These are phyloP conservation scores for Coccomyxa subellipsoidea DNA, from an alignment of 163 green algal species.

Conservation along the genomic window DNA sequence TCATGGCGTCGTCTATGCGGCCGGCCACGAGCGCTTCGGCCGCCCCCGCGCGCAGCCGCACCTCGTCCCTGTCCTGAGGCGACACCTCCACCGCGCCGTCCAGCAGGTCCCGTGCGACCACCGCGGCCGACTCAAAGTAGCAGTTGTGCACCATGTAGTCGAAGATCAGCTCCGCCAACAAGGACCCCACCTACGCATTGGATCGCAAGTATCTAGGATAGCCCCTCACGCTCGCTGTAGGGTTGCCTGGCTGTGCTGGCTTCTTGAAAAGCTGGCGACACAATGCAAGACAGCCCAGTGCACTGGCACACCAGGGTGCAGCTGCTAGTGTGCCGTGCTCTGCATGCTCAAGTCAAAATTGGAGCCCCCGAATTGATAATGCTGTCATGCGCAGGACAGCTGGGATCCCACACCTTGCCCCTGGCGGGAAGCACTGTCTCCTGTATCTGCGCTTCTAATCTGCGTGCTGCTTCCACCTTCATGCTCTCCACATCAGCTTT, in stretches of 20 bases:
- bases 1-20: conserved; percentile 53
- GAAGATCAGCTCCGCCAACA: conserved; percentile 63
- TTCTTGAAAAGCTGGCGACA: background rate
- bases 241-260: background rate
- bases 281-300: no score
- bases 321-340: background rate
- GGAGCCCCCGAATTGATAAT: background rate
- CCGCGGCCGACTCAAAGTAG: conserved; percentile 54
- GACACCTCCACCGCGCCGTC: conserved; percentile 18
- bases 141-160: conserved; percentile 75
- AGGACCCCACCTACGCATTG: conserved; percentile 2
- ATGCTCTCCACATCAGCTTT: conserved; percentile 51
- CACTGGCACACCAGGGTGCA: background rate
- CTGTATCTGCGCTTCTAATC: conserved; percentile 36
- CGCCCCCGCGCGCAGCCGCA: conserved; percentile 20
- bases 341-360: background rate
- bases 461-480: conserved; percentile 31
- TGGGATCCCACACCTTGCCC: conserved; percentile 14
- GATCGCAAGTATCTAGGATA: background rate
- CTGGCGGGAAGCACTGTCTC: conserved; percentile 26
- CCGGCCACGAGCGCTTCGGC: conserved; percentile 45
- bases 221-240: background rate
- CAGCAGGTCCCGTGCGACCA: conserved; percentile 60
- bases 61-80: conserved; percentile 5
- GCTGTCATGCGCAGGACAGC: background rate